Base-by-base conservation (phyloP, 1,284 basidiomycete species). In the Heliocybe sulcata region DNA sequence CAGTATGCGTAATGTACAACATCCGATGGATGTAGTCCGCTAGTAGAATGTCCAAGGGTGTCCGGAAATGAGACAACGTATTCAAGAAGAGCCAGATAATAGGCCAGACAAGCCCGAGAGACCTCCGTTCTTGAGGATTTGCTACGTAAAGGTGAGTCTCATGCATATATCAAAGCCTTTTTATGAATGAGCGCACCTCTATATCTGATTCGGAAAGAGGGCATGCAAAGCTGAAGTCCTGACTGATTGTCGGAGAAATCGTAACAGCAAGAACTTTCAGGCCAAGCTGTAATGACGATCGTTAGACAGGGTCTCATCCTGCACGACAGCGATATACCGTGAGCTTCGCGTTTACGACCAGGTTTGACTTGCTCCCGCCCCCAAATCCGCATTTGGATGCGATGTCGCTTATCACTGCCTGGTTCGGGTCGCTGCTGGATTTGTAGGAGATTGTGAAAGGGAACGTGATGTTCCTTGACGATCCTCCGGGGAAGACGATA, bases 371-470 rank as follows among this genome's bases (percentile, higher is more conserved):
- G 58, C 55, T 1, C 56, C 71, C 69, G 4, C 77, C 76, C 2
- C 64, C 63, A 50, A 82, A 66, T 48, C 87, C 87, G 67, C 94
- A 96, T 66, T 86, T 90, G 12, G 63, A 66, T 26, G 77, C 76
- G 26, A 92, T 65, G 66, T 93, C 89, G 8, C 72, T 60, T 22
- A 96, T 74, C 35, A 95, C 82, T 20, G 62, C 60, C 45, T 73
- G 66, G 56, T 78, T 75, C 3, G 88, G 83, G 61, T 93, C 84
- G 52, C 76, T 64, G 0, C 77, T 65, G 23, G 76, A 72, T 35
- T 82, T 80, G 72, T 95, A 96, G 51, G 79, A 75, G 54, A 97
- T 75, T 2, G 77, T 67, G 68, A 95, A 88, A 1, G 93, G 92
- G 73, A 97, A 92, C 0, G 82, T 81, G 70, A 94, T 83, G 54